Evolutionary conservation across 2,329 filamentous ascomycete genomes (phyloP), one percentile per base, ranked within the genome.

Genomic region (Hymenoscyphus occultus): DNA sequence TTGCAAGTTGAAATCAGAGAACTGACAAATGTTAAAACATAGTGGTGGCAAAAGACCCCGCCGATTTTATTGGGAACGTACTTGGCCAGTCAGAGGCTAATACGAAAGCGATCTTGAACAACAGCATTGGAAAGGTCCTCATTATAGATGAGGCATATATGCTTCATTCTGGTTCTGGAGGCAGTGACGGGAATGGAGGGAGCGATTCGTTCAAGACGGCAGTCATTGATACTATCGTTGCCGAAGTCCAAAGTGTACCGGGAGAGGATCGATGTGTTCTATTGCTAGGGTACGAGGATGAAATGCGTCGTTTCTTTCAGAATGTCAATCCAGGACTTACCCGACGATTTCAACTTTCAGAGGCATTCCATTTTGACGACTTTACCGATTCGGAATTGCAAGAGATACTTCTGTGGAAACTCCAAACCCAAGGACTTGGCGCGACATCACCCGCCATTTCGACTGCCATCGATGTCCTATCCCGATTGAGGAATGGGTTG

Each of bases 111-210:
- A 92, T 93, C 6, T 79, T 94, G 0, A 85, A 84, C 0, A 78
- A 86, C 0, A 86, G 88, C 0, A 68, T 83, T 0, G 91, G 91
- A 0, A 94, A 93, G 68, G 89, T 93, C 0, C 81, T 94, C 0
- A 84, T 94, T 14, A 92, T 94, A 2, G 91, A 94, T 67, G 91
- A 95, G 72, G 90, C 90, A 0, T 93, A 94, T 68, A 86, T 86
- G 40, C 79, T 94, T 0, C 84, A 81, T 57, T 75, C 77, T 1
- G 74, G 74, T 6, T 73, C 70, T 2, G 67, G 60, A 2, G 74
- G 72, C 0, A 71, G 70, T n/a, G 68, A 68, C 1, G 67, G 65
- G 0, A 78, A 79, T 14, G 73, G 64, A 0, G 78, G 78, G 10
- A 73, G 77, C 1, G 83, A 87, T 68, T 65, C 68, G 0, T 92